phyloP scores from a whole-genome alignment of 2,329 filamentous ascomycete species.

The Colletotrichum simmondsii region DNA sequence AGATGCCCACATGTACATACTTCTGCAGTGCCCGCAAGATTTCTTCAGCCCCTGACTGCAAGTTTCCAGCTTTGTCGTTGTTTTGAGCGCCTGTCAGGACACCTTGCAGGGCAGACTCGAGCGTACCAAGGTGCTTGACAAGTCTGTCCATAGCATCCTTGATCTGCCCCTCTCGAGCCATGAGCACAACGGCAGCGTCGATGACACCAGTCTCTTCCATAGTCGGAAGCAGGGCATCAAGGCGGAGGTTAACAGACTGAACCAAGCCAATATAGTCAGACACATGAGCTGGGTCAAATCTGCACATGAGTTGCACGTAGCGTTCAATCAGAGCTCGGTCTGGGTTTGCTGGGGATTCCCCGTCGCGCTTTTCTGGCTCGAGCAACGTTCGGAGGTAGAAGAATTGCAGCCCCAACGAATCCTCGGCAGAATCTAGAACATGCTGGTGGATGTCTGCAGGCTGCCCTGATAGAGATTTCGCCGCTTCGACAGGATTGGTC shows the following conservation, averaged over 20 bases:
- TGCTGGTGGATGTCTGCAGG: constrained; percentile 73
- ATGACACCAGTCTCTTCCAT: constrained; percentile 92
- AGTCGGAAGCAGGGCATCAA: constrained; percentile 80
- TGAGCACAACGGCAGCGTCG: constrained; percentile 90
- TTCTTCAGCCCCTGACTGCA: constrained; percentile 76
- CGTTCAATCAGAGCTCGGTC: constrained; percentile 77
- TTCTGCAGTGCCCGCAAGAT: constrained; percentile 84
- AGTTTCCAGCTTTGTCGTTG: constrained; percentile 55
- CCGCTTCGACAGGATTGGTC: constrained; percentile 74
- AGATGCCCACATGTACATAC: constrained; percentile 92
- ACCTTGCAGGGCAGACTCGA: constrained; percentile 82
- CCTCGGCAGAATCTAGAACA: constrained; percentile 70
- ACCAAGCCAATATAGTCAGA: constrained; percentile 84
- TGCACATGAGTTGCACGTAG: constrained; percentile 93
- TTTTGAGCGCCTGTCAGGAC: constrained; percentile 72
- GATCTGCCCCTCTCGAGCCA: constrained; percentile 88
- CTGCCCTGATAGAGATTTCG: constrained; percentile 71
- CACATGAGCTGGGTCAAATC: constrained; percentile 83
- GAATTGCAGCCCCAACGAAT: constrained; percentile 75
- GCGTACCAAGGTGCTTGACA: constrained; percentile 80
- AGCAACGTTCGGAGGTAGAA: constrained; percentile 81
- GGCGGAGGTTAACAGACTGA: constrained; percentile 78
- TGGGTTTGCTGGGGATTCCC: constrained; percentile 41
- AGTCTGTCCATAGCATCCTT: constrained; percentile 86
- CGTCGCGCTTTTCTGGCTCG: constrained; percentile 60